A percentile compares a stretch with the other conserved stretches of the same genome.
Conservation (phyloP, 306 rosid genomes). For the Mucuna pruriens region DNA sequence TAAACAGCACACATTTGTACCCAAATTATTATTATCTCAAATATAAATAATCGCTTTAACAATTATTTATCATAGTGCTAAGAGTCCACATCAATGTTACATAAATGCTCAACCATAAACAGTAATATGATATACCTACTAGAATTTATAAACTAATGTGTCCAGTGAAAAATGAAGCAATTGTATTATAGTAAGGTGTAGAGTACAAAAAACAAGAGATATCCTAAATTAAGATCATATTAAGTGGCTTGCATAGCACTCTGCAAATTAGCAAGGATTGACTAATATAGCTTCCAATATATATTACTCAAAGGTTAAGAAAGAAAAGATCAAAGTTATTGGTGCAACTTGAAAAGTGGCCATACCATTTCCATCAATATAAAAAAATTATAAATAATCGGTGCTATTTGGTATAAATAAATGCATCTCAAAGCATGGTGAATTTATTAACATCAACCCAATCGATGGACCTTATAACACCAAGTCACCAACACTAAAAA, state of each 20-base stretch:
- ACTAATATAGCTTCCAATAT: not conserved
- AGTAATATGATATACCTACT: not conserved
- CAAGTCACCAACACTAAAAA: slow-evolving; percentile 26
- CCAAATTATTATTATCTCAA: not conserved
- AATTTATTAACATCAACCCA: slow-evolving; percentile 6
- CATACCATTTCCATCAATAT: not conserved
- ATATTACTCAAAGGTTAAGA: not conserved
- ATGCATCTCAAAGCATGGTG: not conserved
- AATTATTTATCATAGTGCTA: no score
- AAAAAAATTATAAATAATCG: not conserved
- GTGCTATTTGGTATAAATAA: not conserved
- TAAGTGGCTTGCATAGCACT: not conserved
- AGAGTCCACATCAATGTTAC: not conserved
- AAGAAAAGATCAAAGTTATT: not conserved
- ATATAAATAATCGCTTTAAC: no score
- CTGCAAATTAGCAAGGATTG: slow-evolving; percentile 18
- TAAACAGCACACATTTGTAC: no score
- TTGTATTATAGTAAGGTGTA: no score
- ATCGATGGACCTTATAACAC: not conserved
- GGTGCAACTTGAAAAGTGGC: not conserved
- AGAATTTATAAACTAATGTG: not conserved
- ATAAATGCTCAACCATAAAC: slow-evolving; percentile 16
- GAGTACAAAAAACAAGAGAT: no score
- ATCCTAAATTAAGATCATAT: not conserved
- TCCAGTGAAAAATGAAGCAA: not conserved